Conservation (phyloP, 2,329 filamentous ascomycete species). For the Talaromyces atroroseus region DNA sequence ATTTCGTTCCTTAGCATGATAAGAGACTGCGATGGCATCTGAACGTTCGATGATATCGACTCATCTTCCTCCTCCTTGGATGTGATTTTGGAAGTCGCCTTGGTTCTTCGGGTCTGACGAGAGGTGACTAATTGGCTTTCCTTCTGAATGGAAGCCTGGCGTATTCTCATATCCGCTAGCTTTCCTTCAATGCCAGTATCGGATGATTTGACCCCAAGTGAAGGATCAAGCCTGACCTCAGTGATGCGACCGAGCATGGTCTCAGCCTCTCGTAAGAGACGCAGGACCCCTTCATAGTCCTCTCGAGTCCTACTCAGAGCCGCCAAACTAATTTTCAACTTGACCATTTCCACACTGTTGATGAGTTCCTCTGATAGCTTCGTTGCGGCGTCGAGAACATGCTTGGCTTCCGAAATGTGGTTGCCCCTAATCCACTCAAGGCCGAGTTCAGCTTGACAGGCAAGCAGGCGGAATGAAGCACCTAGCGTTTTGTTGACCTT, state of each 20-base stretch:
- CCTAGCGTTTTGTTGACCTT: conserved; percentile 67
- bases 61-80: conserved; percentile 18
- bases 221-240: conserved; percentile 22
- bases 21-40: conserved; percentile 34
- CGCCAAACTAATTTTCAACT: conserved; percentile 41
- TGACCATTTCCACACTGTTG: conserved; percentile 51
- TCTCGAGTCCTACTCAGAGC: conserved; percentile 45
- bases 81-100: conserved; percentile 17
- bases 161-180: conserved; percentile 39
- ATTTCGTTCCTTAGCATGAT: conserved; percentile 45
- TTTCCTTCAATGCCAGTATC: conserved; percentile 37
- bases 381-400: conserved; percentile 54
- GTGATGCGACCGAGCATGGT: conserved; percentile 40
- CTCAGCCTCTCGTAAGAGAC: conserved; percentile 46
- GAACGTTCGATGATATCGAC: conserved; percentile 16
- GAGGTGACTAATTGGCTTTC: conserved; percentile 16
- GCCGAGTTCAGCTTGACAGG: conserved; percentile 43
- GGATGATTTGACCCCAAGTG: conserved; percentile 22
- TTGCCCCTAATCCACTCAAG: conserved; percentile 48
- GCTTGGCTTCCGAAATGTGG: conserved; percentile 46
- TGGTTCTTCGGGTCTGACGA: conserved; percentile 28
- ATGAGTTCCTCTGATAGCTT: conserved; percentile 47
- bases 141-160: conserved; percentile 6
- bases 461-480: conserved; percentile 51
- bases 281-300: conserved; percentile 44